These are phyloP conservation scores for Cichorium intybus DNA, from an alignment of 140 eudicot species.

Conservation along the genomic window DNA sequence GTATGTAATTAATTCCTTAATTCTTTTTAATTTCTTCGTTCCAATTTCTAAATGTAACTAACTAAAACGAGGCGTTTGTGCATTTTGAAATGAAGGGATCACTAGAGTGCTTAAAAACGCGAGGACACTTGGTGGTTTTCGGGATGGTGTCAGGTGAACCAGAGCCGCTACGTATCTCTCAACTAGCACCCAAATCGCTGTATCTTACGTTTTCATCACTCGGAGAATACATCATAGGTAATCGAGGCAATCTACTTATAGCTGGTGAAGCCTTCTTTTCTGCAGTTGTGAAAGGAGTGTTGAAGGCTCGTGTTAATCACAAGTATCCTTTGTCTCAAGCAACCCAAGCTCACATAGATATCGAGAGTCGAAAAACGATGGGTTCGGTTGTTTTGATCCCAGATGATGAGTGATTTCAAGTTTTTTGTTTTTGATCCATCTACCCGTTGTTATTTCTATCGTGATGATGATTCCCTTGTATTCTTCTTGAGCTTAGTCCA, in stretches of 20 bases:
- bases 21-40: background rate
- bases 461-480: no score
- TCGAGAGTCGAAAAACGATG: background rate
- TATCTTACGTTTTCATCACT: background rate
- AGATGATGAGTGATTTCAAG: background rate
- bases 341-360: background rate
- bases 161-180: background rate
- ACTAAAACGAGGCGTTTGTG: background rate
- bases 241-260: background rate
- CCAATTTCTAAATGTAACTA: background rate
- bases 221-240: background rate
- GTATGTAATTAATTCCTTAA: background rate
- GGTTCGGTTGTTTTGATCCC: background rate
- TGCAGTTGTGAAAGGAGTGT: background rate
- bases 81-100: constrained; percentile 2
- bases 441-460: no score
- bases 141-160: background rate
- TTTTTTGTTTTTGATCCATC: no score
- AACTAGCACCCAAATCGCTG: background rate
- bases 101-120: background rate
- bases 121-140: background rate
- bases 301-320: background rate
- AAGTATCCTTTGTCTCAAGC: background rate
- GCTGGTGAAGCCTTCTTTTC: background rate
- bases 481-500: no score